Percentiles rank a stretch among this genome's conserved stretches.
Evolutionary conservation across 1,139 yeast species (phyloP).

Genomic region (Suzukiozyma palmioleophila): DNA sequence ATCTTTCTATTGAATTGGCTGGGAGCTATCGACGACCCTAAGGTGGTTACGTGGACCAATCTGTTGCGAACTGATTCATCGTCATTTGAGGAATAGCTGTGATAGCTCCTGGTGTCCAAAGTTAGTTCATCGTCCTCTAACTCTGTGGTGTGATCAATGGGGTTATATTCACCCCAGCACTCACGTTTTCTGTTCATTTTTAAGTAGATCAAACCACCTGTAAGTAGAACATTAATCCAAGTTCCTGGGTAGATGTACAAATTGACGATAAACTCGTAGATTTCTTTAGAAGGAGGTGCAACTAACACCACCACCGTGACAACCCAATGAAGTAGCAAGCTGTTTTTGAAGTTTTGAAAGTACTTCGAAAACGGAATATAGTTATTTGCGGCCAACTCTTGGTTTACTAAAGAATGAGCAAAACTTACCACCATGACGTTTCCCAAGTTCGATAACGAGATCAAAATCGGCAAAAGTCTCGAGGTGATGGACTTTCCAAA

Average conservation of each 20-base stretch:
- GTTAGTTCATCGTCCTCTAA: conserved; percentile 1
- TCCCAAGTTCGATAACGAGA: conserved; percentile 72
- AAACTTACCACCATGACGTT: conserved; percentile 75
- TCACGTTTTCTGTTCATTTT: conserved; percentile 26
- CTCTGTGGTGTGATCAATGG: conserved; percentile 5
- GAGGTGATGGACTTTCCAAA: conserved; percentile 64
- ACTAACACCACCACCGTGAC: conserved; percentile 42
- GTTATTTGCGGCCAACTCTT: conserved; percentile 70
- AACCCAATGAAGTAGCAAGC: conserved; percentile 44
- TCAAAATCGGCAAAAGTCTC: conserved; percentile 63
- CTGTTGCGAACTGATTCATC: conserved; percentile 8
- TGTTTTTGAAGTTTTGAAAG: conserved; percentile 48
- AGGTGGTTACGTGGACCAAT: conserved; percentile 3
- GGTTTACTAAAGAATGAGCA: conserved; percentile 75
- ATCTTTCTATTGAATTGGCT: conserved; percentile 6
- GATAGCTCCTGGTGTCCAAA: conserved; percentile 3
- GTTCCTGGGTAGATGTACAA: conserved; percentile 50
- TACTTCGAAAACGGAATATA: conserved; percentile 62
- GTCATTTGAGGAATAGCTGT: conserved; percentile 5
- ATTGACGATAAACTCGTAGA: conserved; percentile 46
- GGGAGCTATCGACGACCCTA: conserved; percentile 2
- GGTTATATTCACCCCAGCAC: conserved; percentile 28
- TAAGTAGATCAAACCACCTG: conserved; percentile 39
- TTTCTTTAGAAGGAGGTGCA: conserved; percentile 44
- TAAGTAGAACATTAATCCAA: conserved; percentile 42